These are phyloP conservation scores for Ustilago lituana DNA, from an alignment of 1,284 basidiomycete genomes.

Conservation along the genomic window DNA sequence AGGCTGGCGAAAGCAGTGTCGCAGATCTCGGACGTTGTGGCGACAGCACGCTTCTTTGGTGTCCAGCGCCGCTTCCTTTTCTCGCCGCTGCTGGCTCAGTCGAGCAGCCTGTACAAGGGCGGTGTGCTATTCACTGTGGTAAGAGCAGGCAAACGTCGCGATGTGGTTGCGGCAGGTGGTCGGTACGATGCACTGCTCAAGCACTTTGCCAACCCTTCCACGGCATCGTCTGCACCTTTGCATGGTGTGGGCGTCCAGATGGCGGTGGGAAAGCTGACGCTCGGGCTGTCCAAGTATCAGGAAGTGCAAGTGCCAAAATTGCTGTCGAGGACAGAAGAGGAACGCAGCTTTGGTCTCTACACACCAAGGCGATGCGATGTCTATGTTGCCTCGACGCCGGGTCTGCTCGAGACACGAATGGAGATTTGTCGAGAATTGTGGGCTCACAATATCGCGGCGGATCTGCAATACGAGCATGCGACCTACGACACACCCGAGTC, in stretches of 20 bases:
- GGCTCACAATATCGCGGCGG: constrained; percentile 82
- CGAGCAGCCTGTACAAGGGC: constrained; percentile 75
- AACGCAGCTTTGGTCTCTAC: constrained; percentile 85
- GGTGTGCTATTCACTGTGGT: constrained; percentile 81
- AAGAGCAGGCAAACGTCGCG: constrained; percentile 73
- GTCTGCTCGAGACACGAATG: constrained; percentile 78
- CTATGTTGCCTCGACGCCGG: constrained; percentile 78
- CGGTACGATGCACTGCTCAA: constrained; percentile 80
- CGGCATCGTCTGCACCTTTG: constrained; percentile 60
- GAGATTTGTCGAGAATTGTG: constrained; percentile 81
- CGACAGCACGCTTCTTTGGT: constrained; percentile 74
- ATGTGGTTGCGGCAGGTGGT: constrained; percentile 80
- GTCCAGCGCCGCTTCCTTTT: constrained; percentile 75
- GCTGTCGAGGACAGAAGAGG: constrained; percentile 74
- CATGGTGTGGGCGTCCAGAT: constrained; percentile 81
- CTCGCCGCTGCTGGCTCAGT: constrained; percentile 75
- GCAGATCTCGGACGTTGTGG: constrained; percentile 76
- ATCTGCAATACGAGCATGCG: constrained; percentile 77
- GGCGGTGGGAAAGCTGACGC: constrained; percentile 80
- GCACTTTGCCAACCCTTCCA: constrained; percentile 72
- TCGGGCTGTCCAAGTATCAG: constrained; percentile 73
- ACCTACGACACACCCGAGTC: constrained; percentile 57
- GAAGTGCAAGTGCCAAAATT: constrained; percentile 78
- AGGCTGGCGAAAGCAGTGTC: constrained; percentile 67
- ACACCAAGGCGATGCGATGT: constrained; percentile 82